A percentile compares a stretch with the other conserved stretches of the same genome.
Conservation (phyloP, 192 early-diverging fungal species). For the Pilobolus umbonatus region DNA sequence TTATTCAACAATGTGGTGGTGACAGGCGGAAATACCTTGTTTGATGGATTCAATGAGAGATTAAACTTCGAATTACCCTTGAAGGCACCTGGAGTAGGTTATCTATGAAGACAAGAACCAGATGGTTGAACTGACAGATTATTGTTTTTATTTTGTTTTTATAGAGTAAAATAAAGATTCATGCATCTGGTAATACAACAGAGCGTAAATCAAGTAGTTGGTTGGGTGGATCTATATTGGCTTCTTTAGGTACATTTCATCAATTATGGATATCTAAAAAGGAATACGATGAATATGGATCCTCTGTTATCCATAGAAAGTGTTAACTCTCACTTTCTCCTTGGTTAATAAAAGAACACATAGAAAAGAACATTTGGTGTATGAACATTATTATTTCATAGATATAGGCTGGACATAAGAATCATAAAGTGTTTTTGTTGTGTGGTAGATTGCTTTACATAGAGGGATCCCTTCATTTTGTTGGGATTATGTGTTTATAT, state of each 20-base stretch:
- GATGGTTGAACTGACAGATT: no score
- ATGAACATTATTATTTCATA: neutral
- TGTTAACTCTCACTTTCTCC: no score
- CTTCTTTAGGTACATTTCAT: conserved; percentile 94
- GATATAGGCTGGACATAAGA: neutral
- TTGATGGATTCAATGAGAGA: conserved; percentile 86
- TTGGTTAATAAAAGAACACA: no score
- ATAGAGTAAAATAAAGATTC: conserved; percentile 76
- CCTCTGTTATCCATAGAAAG: conserved; percentile 82
- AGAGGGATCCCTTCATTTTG: no score
- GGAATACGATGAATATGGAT: conserved; percentile 90
- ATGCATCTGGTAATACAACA: conserved; percentile 66
- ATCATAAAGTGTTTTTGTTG: neutral
- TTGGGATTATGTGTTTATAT: no score
- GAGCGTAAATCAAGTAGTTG: conserved; percentile 94
- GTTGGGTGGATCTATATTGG: conserved; percentile 95
- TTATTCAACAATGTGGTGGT: conserved; percentile 81
- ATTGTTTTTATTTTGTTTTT: conserved; percentile 11
- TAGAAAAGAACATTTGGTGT: neutral
- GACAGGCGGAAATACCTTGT: conserved; percentile 84
- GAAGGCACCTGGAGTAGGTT: conserved; percentile 65
- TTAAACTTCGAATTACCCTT: conserved; percentile 64
- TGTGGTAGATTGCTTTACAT: no score
- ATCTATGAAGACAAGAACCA: no score
- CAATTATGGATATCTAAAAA: conserved; percentile 97